A percentile compares a stretch with the other conserved stretches of the same genome.
Evolutionary conservation across 2,329 filamentous ascomycete species (phyloP).

Genomic region (Aureobasidium melanogenum): DNA sequence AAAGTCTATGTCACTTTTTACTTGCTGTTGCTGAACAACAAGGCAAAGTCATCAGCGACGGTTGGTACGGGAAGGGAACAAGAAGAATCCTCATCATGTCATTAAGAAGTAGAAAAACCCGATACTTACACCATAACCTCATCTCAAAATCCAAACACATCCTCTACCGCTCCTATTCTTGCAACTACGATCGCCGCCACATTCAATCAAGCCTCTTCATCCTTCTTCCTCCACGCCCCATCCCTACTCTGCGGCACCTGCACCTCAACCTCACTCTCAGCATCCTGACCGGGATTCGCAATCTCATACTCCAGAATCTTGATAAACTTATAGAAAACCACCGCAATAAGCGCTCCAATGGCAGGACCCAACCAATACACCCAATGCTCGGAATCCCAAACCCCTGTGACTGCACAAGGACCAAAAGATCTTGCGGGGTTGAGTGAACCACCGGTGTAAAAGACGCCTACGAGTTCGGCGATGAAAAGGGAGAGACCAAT

Average conservation of each 20-base stretch:
- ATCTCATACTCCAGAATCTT: conserved; percentile 34
- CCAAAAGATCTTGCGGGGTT: conserved; percentile 35
- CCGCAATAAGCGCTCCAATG: conserved; percentile 21
- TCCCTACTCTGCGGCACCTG: neutral
- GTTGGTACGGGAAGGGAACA: too few relatives aligned
- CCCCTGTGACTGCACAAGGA: conserved; percentile 29
- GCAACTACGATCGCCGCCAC: neutral
- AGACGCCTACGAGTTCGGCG: conserved; percentile 41
- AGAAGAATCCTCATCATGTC: too few relatives aligned
- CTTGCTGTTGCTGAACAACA: too few relatives aligned
- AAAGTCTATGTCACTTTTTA: too few relatives aligned
- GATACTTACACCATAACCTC: too few relatives aligned
- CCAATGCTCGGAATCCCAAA: conserved; percentile 33
- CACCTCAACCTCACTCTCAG: conserved; percentile 3
- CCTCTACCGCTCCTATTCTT: neutral
- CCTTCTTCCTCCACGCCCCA: neutral
- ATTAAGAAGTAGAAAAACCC: too few relatives aligned
- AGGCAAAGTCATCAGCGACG: too few relatives aligned
- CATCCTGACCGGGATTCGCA: conserved; percentile 27
- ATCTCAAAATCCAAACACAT: too few relatives aligned
- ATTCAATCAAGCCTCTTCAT: neutral
- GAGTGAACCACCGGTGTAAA: conserved; percentile 35
- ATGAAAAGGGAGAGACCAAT: conserved; percentile 66
- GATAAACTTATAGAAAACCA: conserved; percentile 31
- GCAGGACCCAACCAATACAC: conserved; percentile 26